Percentiles rank a stretch among this genome's conserved stretches.
phyloP scores from a whole-genome alignment of 2,329 filamentous ascomycete genomes.

The Clonostachys byssicola region DNA sequence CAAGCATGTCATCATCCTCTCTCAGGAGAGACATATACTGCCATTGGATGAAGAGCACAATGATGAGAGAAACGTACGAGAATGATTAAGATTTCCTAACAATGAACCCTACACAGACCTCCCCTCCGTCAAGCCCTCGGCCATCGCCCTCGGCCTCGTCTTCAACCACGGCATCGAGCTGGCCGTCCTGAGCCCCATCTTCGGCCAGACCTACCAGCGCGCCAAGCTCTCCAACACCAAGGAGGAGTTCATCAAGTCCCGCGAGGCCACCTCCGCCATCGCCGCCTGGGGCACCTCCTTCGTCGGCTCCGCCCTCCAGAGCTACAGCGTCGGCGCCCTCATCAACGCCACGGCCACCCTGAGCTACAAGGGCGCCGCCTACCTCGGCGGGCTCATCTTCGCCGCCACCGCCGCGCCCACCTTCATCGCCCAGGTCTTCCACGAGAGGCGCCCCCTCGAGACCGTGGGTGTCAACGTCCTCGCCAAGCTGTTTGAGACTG shows the following conservation, averaged over 20 bases:
- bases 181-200: slow-evolving; percentile 82
- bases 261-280: slow-evolving; percentile 84
- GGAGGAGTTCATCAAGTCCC: slow-evolving; percentile 93
- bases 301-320: slow-evolving; percentile 82
- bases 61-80: background rate
- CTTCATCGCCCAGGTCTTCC: slow-evolving; percentile 82
- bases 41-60: too few relatives aligned
- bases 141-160: slow-evolving; percentile 90
- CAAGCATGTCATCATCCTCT: slow-evolving; percentile 2
- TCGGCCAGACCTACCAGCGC: slow-evolving; percentile 91
- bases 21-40: background rate
- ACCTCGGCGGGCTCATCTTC: slow-evolving; percentile 89
- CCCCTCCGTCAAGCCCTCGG: slow-evolving; percentile 88
- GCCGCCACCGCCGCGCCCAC: slow-evolving; percentile 82
- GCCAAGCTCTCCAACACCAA: slow-evolving; percentile 89
- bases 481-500: slow-evolving; percentile 85
- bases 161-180: slow-evolving; percentile 94
- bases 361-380: slow-evolving; percentile 95
- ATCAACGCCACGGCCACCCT: slow-evolving; percentile 94
- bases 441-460: slow-evolving; percentile 89
- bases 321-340: slow-evolving; percentile 83
- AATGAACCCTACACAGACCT: slow-evolving; percentile 35
- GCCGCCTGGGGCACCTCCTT: slow-evolving; percentile 88
- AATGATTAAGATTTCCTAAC: slow-evolving; percentile 1
- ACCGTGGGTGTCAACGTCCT: slow-evolving; percentile 82